A percentile compares a stretch with the other conserved stretches of the same genome.
Conservation (phyloP, 2,329 filamentous ascomycete species). For the Achaetomium macrosporum region DNA sequence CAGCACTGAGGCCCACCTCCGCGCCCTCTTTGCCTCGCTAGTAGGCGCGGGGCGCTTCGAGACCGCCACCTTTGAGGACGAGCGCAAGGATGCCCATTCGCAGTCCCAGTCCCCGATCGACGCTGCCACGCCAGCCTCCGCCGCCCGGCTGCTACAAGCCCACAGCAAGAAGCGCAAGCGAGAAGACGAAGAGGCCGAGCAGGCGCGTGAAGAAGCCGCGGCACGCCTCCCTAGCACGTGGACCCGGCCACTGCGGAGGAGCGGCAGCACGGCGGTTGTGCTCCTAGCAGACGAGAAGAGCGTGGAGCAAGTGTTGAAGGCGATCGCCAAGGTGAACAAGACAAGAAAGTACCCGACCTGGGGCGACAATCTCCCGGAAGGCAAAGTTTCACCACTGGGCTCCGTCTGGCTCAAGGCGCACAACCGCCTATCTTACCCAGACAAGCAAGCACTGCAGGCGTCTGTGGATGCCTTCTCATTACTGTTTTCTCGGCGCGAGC, state of each 20-base stretch:
- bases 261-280: constrained; percentile 74
- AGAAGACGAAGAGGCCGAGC: constrained; percentile 57
- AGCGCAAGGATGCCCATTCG: constrained; percentile 36
- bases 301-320: constrained; percentile 70
- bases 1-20: constrained; percentile 70
- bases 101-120: constrained; percentile 22
- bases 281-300: constrained; percentile 78
- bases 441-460: constrained; percentile 58
- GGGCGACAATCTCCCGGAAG: constrained; percentile 56
- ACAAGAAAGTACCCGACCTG: constrained; percentile 60
- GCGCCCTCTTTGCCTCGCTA: constrained; percentile 66
- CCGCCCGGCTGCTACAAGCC: constrained; percentile 32
- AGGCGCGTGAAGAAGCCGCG: constrained; percentile 51
- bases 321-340: constrained; percentile 56
- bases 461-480: constrained; percentile 82
- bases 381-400: constrained; percentile 54
- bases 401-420: constrained; percentile 57
- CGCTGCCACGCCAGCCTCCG: constrained; percentile 41
- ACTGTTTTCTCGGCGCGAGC: constrained; percentile 68
- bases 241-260: constrained; percentile 63
- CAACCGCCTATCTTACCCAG: constrained; percentile 65
- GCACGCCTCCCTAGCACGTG: constrained; percentile 65
- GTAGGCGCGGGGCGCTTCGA: constrained; percentile 76
- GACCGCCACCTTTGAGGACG: constrained; percentile 65
- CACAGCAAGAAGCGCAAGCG: constrained; percentile 48